Base-by-base conservation (phyloP, 139 green algal species). In the Mychonastes homosphaera region DNA sequence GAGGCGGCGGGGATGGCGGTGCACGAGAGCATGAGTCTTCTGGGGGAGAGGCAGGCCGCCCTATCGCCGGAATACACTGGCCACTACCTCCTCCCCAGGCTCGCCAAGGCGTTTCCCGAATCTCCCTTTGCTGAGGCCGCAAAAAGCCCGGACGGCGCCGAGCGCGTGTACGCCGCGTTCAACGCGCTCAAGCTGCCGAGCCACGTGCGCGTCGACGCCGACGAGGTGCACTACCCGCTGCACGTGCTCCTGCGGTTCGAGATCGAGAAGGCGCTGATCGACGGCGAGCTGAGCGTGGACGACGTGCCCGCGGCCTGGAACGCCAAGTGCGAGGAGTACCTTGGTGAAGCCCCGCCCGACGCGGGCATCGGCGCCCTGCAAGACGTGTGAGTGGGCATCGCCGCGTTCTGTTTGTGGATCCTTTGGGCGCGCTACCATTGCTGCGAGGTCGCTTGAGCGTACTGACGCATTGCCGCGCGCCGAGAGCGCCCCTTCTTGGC, bases 11-110 rank as follows among this genome's bases (percentile, higher is more conserved):
- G 58, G 36, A 91, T 95, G 83, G 88, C 83, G 19, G 63, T 95
- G 4, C 89, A 96, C 62, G 89, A 96, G 73, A 84, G 65, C 63
- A 86, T 92, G 68, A 78, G 41, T 15, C 74, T 96, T 38, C 71
- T 96, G 36, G 95, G 86, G 87, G 89, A 96, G 78, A 76, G 89
- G 49, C 86, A 87, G 78, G 87, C 95, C 10, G 86, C 58, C 0
- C 79, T 91, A 58, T 44, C 12, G 36, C 12, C 36, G 36, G 36
- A 44, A 44, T 44, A 13, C 10, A 44, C 10, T n/a, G 36, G 36
- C 12, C 36, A 13, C 36, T n/a, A n/a, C 36, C 13, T 44, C 41
- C 10, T 48, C 41, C 7, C 41, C 41, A 48, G 5, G 19, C 41
- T n/a, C n/a, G n/a, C n/a, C 4, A 51, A 65, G 53, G 46, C 15